Evolutionary conservation across 805 yeast genomes (phyloP).

Genomic region (Torulaspora quercuum): DNA sequence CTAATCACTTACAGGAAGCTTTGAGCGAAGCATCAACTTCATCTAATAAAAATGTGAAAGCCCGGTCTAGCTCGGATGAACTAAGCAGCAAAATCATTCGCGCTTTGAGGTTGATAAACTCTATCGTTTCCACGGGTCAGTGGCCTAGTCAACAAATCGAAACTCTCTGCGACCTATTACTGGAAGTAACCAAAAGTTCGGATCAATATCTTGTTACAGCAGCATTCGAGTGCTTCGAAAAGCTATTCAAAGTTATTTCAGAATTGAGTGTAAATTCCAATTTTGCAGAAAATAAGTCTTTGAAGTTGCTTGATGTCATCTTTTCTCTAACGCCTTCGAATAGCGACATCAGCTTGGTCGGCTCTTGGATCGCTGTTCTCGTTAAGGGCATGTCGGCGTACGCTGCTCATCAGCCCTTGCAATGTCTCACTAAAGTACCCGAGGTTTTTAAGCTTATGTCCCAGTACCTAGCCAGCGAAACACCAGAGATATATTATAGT

Average conservation of each 20-base stretch:
- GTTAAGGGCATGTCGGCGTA: constrained; percentile 71
- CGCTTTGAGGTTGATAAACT: constrained; percentile 66
- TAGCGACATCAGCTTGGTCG: constrained; percentile 81
- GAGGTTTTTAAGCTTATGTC: constrained; percentile 53
- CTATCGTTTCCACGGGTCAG: constrained; percentile 67
- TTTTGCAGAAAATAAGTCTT: constrained; percentile 60
- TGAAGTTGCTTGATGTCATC: constrained; percentile 63
- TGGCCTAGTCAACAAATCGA: constrained; percentile 78
- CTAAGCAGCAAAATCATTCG: constrained; percentile 62
- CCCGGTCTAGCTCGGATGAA: constrained; percentile 44
- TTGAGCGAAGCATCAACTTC: constrained; percentile 39
- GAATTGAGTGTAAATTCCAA: constrained; percentile 45
- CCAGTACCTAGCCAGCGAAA: constrained; percentile 65
- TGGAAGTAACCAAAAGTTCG: constrained; percentile 72
- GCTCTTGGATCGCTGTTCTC: constrained; percentile 92
- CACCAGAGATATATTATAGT: constrained; percentile 60
- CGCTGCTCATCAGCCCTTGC: constrained; percentile 48
- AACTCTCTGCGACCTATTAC: constrained; percentile 67
- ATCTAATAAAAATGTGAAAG: constrained; percentile 36
- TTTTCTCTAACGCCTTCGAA: constrained; percentile 76
- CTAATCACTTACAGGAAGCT: constrained; percentile 50
- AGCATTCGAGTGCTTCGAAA: constrained; percentile 70
- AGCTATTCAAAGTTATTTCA: constrained; percentile 27
- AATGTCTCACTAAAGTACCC: constrained; percentile 56
- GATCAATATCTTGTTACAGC: constrained; percentile 83